Conservation (phyloP, 495 filamentous ascomycete species). For the Neurospora sublineolata region DNA sequence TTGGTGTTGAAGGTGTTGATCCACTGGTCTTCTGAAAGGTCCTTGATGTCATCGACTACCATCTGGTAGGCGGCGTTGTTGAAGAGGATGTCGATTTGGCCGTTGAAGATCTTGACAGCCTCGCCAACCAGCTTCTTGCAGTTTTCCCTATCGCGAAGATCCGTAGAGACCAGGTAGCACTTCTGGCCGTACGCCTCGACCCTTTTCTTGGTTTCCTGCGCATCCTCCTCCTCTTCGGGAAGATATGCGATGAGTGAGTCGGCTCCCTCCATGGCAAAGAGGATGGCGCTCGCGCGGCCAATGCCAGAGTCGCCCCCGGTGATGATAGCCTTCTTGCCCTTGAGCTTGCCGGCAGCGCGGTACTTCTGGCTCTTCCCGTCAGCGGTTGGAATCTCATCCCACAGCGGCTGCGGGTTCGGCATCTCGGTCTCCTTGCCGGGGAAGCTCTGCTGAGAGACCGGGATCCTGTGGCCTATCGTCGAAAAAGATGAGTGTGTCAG, state of each 20-base stretch:
- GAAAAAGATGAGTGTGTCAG: background rate
- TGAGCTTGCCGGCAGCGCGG: conserved; percentile 66
- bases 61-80: conserved; percentile 75
- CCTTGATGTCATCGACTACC: conserved; percentile 59
- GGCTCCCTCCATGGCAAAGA: conserved; percentile 78
- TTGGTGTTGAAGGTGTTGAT: conserved; percentile 62
- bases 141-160: conserved; percentile 51
- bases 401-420: conserved; percentile 48
- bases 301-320: conserved; percentile 79
- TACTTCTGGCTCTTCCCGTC: conserved; percentile 63
- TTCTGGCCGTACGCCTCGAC: conserved; percentile 55
- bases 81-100: conserved; percentile 59
- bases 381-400: conserved; percentile 56
- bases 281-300: conserved; percentile 63
- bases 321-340: conserved; percentile 64
- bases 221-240: conserved; percentile 66
- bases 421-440: conserved; percentile 61
- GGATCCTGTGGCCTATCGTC: conserved; percentile 51
- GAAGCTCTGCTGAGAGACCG: conserved; percentile 53
- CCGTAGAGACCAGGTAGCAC: conserved; percentile 47
- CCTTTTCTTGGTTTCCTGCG: conserved; percentile 55
- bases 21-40: conserved; percentile 76
- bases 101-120: conserved; percentile 51
- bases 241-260: conserved; percentile 64
- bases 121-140: conserved; percentile 60